Evolutionary conservation across 2,329 filamentous ascomycete species (phyloP).

Genomic region (Chaetomium sp.): DNA sequence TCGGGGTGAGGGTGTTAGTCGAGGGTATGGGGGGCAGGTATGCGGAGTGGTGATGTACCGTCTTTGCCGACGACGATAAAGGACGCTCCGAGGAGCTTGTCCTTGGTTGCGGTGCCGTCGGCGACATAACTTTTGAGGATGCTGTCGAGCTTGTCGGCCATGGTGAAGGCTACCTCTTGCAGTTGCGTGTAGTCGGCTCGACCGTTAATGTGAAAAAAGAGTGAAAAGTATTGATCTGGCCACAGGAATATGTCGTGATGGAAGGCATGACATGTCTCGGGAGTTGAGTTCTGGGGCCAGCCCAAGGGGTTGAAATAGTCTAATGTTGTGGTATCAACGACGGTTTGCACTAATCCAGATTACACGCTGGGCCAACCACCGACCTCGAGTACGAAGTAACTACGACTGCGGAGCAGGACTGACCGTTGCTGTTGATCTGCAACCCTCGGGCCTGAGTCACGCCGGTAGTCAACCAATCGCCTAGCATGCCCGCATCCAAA

Average conservation of each 20-base stretch:
- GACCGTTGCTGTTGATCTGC: not conserved
- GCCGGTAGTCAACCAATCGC: not conserved
- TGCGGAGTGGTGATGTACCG: slow-evolving; percentile 23
- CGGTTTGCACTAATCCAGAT: not conserved
- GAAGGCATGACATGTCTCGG: not conserved
- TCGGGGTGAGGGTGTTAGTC: not conserved
- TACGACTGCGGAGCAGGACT: not conserved
- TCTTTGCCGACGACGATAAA: slow-evolving; percentile 37
- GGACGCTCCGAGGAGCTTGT: slow-evolving; percentile 38
- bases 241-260: not conserved
- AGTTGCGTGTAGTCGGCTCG: not conserved
- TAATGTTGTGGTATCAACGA: not conserved
- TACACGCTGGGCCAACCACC: not conserved
- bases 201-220: not conserved
- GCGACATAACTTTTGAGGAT: slow-evolving; percentile 36
- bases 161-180: slow-evolving; percentile 1
- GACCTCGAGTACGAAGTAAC: not conserved
- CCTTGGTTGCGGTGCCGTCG: slow-evolving; percentile 34
- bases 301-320: not conserved
- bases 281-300: not conserved
- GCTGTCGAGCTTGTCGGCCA: slow-evolving; percentile 31
- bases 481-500: not conserved
- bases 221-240: not conserved
- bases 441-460: not conserved
- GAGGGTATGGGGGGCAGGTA: not conserved